phyloP scores from a whole-genome alignment of 2,329 filamentous ascomycete genomes.

The Aspergillus latus region DNA sequence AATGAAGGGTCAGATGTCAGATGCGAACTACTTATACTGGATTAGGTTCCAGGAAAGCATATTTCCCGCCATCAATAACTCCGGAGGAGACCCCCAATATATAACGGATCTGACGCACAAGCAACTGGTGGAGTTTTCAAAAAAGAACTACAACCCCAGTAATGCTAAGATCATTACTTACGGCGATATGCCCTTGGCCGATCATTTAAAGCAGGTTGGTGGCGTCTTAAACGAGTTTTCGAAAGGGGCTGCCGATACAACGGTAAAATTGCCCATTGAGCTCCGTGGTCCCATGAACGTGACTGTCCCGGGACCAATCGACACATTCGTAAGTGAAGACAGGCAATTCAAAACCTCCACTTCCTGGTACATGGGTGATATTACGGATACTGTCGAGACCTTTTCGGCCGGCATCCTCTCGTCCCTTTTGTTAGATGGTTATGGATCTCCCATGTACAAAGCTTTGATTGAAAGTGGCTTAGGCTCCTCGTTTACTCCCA shows the following conservation, averaged over 20 bases:
- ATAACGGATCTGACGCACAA: conserved; percentile 94
- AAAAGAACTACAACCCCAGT: conserved; percentile 92
- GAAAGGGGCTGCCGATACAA: conserved; percentile 65
- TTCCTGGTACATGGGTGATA: conserved; percentile 87
- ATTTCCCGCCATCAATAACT: conserved; percentile 93
- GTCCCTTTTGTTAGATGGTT: conserved; percentile 85
- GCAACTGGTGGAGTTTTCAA: conserved; percentile 83
- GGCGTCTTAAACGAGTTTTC: conserved; percentile 72
- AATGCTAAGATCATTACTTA: conserved; percentile 97
- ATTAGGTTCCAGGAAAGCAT: conserved; percentile 94
- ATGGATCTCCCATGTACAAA: conserved; percentile 89
- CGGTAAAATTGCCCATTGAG: conserved; percentile 74
- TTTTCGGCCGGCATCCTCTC: conserved; percentile 83
- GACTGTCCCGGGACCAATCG: conserved; percentile 74
- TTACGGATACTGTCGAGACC: conserved; percentile 78
- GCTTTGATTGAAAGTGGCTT: conserved; percentile 85
- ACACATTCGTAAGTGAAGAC: conserved; percentile 80
- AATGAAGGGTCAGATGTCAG: conserved; percentile 99
- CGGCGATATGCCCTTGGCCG: conserved; percentile 80
- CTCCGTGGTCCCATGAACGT: conserved; percentile 69
- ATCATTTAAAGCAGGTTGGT: conserved; percentile 78
- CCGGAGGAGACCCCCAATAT: conserved; percentile 90
- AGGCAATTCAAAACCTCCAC: conserved; percentile 92
- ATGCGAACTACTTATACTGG: conserved; percentile 93
- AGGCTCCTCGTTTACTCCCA: conserved; percentile 90